phyloP scores from a whole-genome alignment of 345 rosid species.

The Eucalyptus camaldulensis region DNA sequence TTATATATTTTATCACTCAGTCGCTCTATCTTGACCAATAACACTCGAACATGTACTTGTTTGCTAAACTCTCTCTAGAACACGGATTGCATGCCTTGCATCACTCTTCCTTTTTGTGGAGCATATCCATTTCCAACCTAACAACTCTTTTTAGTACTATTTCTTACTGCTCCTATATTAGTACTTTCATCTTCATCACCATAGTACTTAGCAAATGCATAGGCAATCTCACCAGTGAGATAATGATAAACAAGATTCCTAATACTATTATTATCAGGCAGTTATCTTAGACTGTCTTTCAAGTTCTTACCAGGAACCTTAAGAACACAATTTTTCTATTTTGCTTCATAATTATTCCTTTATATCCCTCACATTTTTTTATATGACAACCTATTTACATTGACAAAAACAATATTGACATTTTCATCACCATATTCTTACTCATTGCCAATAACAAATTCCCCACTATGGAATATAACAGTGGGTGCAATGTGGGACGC shows the following conservation, averaged over 20 bases:
- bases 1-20: neutral
- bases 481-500: accelerated
- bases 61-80: neutral
- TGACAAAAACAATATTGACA: neutral
- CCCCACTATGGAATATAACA: neutral
- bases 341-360: neutral
- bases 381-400: neutral
- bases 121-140: neutral
- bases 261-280: neutral
- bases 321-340: neutral
- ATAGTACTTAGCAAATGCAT: neutral
- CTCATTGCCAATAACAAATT: neutral
- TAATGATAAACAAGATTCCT: neutral
- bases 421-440: neutral
- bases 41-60: neutral
- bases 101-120: neutral
- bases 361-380: neutral
- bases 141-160: neutral
- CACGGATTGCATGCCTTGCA: neutral
- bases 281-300: neutral
- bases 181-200: neutral
- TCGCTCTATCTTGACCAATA: neutral
- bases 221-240: neutral
- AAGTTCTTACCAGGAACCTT: neutral
- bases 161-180: neutral